A percentile compares a stretch with the other conserved stretches of the same genome.
Evolutionary conservation across 2,329 filamentous ascomycete genomes (phyloP).

Genomic region (Biscogniauxia sp.): DNA sequence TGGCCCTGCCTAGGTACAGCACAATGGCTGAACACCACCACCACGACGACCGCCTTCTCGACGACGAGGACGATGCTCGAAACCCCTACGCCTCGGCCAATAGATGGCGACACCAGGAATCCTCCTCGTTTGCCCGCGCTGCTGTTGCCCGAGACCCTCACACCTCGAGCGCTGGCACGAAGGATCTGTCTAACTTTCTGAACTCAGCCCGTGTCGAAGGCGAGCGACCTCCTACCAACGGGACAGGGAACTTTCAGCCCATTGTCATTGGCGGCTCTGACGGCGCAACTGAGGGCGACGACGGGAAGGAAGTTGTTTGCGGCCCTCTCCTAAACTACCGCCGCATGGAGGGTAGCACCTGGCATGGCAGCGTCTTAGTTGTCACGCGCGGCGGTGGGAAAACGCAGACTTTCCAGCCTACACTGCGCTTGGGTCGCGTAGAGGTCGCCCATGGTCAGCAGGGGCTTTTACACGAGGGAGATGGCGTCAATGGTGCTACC

Average conservation of each 20-base stretch:
- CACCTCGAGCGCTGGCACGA: slow-evolving; percentile 39
- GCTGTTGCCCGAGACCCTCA: slow-evolving; percentile 41
- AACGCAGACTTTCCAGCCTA: slow-evolving; percentile 56
- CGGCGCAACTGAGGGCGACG: slow-evolving; percentile 29
- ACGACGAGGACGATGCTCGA: slow-evolving; percentile 34
- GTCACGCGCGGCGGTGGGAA: slow-evolving; percentile 72
- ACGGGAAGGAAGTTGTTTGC: slow-evolving; percentile 62
- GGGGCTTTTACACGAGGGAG: slow-evolving; percentile 29
- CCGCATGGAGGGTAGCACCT: slow-evolving; percentile 65
- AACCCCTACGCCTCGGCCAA: slow-evolving; percentile 58
- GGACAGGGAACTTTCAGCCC: slow-evolving; percentile 42
- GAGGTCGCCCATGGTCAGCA: slow-evolving; percentile 24
- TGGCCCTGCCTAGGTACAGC: background rate
- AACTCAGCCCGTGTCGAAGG: slow-evolving; percentile 53
- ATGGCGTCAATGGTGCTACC: slow-evolving; percentile 30
- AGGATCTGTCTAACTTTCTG: slow-evolving; percentile 55
- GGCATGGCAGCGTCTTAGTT: slow-evolving; percentile 84
- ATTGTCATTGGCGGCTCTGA: slow-evolving; percentile 45
- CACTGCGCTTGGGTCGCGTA: slow-evolving; percentile 51
- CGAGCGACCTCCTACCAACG: slow-evolving; percentile 28
- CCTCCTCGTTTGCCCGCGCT: slow-evolving; percentile 52
- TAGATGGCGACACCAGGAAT: slow-evolving; percentile 65
- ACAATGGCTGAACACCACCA: slow-evolving; percentile 23
- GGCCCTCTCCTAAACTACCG: slow-evolving; percentile 78
- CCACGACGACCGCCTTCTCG: slow-evolving; percentile 23